Percentiles rank a stretch among this genome's conserved stretches.
phyloP scores from a whole-genome alignment of 1,284 basidiomycete species.

The Tetrapyrgos nigripes region DNA sequence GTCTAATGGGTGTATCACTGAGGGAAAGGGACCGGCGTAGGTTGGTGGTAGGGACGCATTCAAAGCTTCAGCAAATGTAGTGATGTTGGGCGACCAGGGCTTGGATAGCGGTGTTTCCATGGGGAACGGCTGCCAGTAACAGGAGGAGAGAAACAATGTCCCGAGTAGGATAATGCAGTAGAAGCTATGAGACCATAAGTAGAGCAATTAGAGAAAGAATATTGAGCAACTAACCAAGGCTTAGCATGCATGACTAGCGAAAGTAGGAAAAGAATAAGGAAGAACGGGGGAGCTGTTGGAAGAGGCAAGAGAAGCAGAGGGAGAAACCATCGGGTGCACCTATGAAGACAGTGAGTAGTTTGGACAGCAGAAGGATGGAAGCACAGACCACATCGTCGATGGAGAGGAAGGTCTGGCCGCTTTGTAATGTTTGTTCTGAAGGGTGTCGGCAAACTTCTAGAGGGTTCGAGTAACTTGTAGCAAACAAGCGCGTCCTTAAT shows the following conservation, averaged over 20 bases:
- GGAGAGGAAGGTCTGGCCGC: neutral
- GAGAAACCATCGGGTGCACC: conserved; percentile 86
- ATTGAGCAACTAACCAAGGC: conserved; percentile 65
- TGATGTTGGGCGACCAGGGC: conserved; percentile 72
- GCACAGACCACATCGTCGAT: neutral
- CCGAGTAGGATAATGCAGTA: conserved; percentile 82
- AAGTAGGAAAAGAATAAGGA: conserved; percentile 74
- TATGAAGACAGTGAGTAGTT: conserved; percentile 30
- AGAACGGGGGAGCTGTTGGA: conserved; percentile 80
- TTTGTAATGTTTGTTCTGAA: conserved; percentile 1
- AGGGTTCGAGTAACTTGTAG: conserved; percentile 37
- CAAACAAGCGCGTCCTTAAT: neutral
- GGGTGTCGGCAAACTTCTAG: conserved; percentile 42
- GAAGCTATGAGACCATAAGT: conserved; percentile 56
- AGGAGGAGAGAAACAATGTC: conserved; percentile 81
- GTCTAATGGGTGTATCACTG: conserved; percentile 66
- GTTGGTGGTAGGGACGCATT: conserved; percentile 44
- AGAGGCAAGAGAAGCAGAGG: conserved; percentile 77
- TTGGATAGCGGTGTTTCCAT: conserved; percentile 61
- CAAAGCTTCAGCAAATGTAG: conserved; percentile 71
- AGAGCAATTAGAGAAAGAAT: conserved; percentile 6
- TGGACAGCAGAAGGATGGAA: neutral
- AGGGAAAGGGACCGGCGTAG: conserved; percentile 44
- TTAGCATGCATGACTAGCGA: conserved; percentile 78
- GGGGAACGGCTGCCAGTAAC: conserved; percentile 84